Evolutionary conservation across 169 alveolate species (phyloP).

Genomic region (Cryptosporidium baileyi): DNA sequence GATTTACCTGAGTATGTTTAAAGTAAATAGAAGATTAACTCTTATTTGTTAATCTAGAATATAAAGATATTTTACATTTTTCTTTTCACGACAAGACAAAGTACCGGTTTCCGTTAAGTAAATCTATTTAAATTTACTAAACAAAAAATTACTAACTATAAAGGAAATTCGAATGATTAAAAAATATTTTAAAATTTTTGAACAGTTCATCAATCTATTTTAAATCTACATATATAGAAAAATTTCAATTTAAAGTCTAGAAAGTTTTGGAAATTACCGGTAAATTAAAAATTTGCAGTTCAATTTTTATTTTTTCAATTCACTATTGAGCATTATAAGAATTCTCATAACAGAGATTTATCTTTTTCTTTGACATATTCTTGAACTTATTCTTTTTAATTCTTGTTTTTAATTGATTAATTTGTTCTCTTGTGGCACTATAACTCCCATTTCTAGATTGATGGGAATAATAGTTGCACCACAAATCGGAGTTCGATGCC

Average conservation of each 20-base stretch:
- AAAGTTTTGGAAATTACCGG: background rate
- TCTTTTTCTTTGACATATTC: background rate
- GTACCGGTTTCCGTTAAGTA: slow-evolving; percentile 30
- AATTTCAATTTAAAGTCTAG: no score
- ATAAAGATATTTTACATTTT: no score
- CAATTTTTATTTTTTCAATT: background rate
- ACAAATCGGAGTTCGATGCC: slow-evolving; percentile 17
- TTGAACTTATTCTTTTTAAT: slow-evolving; percentile 11
- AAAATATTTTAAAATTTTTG: background rate
- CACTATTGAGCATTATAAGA: background rate
- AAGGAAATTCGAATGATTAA: background rate
- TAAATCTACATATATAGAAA: no score
- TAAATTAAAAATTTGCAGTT: no score
- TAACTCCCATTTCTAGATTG: slow-evolving; percentile 52
- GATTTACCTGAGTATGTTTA: no score
- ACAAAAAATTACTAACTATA: background rate
- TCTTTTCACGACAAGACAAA: slow-evolving; percentile 65
- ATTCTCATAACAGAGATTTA: background rate
- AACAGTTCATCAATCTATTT: background rate
- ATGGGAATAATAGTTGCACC: slow-evolving; percentile 48
- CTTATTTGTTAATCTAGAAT: no score
- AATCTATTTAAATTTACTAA: no score
- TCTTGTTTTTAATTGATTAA: background rate
- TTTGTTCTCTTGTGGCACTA: slow-evolving; percentile 6
- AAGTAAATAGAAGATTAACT: no score